phyloP scores from a whole-genome alignment of 805 yeast species.

The Ogataea ramenticola region DNA sequence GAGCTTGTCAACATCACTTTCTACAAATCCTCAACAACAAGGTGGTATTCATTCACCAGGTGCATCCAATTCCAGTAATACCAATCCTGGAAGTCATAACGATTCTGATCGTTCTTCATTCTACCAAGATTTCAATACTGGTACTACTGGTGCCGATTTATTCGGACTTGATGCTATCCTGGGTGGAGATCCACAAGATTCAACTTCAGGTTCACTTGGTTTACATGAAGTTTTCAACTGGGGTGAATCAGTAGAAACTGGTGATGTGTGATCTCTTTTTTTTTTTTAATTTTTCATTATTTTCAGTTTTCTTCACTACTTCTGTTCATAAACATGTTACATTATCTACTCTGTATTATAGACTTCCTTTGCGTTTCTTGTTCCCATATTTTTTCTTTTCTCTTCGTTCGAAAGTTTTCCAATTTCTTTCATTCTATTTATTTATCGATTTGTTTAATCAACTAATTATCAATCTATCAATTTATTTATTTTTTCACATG shows the following conservation, averaged over 20 bases:
- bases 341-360: neutral
- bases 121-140: slow-evolving; percentile 25
- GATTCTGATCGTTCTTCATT: slow-evolving; percentile 11
- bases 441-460: no score
- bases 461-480: no score
- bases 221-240: slow-evolving; percentile 29
- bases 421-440: neutral
- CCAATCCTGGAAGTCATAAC: slow-evolving; percentile 1
- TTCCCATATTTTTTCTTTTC: neutral
- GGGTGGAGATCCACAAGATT: slow-evolving; percentile 30
- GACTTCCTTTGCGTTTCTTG: neutral
- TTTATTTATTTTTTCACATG: no score
- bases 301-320: no score
- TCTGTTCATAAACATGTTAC: neutral
- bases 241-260: slow-evolving; percentile 36
- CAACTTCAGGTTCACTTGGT: slow-evolving; percentile 24
- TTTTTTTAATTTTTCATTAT: no score
- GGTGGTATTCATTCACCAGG: neutral
- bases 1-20: no score
- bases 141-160: slow-evolving; percentile 23
- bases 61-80: neutral
- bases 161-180: slow-evolving; percentile 39
- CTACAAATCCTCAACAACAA: no score
- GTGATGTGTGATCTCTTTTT: slow-evolving; percentile 20
- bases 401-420: neutral